Conservation (phyloP, 169 alveolate genomes). For the Plasmodium knowlesi region DNA sequence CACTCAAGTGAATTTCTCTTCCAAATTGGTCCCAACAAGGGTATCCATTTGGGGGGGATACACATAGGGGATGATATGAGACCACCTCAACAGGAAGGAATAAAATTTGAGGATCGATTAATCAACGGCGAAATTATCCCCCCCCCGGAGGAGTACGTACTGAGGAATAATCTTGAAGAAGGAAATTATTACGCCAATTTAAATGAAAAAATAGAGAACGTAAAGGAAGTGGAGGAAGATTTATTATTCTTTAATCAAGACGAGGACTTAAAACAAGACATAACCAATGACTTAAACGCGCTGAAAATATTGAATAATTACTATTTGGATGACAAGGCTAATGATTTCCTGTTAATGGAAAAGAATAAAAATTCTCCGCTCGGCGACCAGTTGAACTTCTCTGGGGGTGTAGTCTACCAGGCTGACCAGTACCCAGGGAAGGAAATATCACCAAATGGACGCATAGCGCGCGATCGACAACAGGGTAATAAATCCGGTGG, state of each 20-base stretch:
- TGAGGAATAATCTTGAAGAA: constrained; percentile 3
- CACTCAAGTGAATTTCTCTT: not conserved
- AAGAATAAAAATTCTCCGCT: not conserved
- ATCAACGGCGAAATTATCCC: not conserved
- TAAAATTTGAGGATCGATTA: not conserved
- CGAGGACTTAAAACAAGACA: constrained; percentile 6
- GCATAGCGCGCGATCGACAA: not conserved
- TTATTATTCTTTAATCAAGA: not conserved
- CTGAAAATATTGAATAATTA: constrained; percentile 48
- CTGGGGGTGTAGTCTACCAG: not conserved
- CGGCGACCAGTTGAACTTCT: not conserved
- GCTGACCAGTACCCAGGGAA: not conserved
- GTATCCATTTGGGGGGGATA: not conserved
- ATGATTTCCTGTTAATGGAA: constrained; percentile 11
- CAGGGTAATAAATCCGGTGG: not conserved
- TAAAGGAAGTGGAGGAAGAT: not conserved
- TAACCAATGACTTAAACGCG: constrained; percentile 16
- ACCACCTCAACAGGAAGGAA: not conserved
- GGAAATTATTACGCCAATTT: constrained; percentile 25
- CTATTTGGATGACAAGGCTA: constrained; percentile 12
- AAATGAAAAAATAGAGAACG: constrained; percentile 3
- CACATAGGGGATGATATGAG: not conserved
- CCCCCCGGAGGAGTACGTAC: constrained; percentile 2
- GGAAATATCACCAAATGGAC: not conserved
- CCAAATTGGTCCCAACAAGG: not conserved